Conservation (phyloP, 495 filamentous ascomycete species). For the Rostrohypoxylon terebratum region DNA sequence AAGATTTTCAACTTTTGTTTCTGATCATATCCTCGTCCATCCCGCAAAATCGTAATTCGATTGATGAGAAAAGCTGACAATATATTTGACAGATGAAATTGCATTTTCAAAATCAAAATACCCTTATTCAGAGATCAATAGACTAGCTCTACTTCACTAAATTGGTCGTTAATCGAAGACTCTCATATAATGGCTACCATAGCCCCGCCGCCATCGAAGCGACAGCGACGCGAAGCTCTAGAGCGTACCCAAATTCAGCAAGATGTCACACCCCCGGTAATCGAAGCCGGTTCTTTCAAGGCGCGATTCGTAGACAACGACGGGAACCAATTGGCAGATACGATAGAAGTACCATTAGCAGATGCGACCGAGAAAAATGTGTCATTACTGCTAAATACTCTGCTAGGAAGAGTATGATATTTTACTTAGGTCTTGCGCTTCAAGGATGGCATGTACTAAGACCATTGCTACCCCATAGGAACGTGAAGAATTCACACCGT, state of each 20-base stretch:
- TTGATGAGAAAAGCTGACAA: not conserved
- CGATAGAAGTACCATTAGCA: slow-evolving; percentile 83
- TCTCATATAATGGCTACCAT: slow-evolving; percentile 80
- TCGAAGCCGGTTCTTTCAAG: slow-evolving; percentile 80
- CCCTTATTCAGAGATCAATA: not conserved
- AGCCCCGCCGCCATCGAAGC: slow-evolving; percentile 89
- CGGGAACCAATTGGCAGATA: slow-evolving; percentile 69
- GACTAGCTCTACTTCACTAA: not conserved
- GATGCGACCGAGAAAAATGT: slow-evolving; percentile 92
- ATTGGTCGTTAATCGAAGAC: not conserved
- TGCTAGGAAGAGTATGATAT: slow-evolving; percentile 79
- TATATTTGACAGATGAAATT: not conserved
- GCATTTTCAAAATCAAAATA: not conserved
- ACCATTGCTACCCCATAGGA: slow-evolving; percentile 50
- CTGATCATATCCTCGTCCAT: slow-evolving; percentile 14
- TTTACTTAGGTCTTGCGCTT: slow-evolving; percentile 4
- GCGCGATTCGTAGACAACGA: slow-evolving; percentile 90
- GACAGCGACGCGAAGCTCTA: slow-evolving; percentile 79
- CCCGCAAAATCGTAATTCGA: slow-evolving; percentile 32
- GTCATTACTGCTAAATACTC: slow-evolving; percentile 87
- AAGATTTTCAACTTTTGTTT: slow-evolving; percentile 41
- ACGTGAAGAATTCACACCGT: slow-evolving; percentile 85
- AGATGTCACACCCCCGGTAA: slow-evolving; percentile 75
- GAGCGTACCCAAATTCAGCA: slow-evolving; percentile 81
- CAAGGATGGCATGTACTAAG: slow-evolving; percentile 20